Evolutionary conservation across 164 flowering plant genomes (phyloP).

Genomic region (Berberis vulgaris): DNA sequence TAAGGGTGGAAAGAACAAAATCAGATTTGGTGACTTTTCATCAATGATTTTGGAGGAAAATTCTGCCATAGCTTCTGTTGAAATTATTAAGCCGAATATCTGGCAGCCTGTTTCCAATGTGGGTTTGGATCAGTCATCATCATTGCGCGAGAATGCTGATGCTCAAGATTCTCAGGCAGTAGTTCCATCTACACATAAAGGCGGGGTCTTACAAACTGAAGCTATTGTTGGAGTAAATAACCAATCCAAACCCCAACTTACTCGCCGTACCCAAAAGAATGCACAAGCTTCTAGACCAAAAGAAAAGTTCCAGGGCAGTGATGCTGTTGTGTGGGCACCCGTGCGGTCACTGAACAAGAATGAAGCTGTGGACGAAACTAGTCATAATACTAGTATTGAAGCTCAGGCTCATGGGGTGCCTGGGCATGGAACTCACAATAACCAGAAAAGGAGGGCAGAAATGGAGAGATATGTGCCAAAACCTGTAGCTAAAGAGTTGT

Average conservation of each 20-base stretch:
- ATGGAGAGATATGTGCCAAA: slow-evolving; percentile 95
- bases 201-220: slow-evolving; percentile 29
- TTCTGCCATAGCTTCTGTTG: slow-evolving; percentile 19
- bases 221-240: slow-evolving; percentile 33
- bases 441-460: slow-evolving; percentile 77
- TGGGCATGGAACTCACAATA: slow-evolving; percentile 39
- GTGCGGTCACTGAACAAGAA: slow-evolving; percentile 49
- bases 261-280: slow-evolving; percentile 47
- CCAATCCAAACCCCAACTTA: slow-evolving; percentile 56
- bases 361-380: slow-evolving; percentile 37
- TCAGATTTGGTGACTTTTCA: slow-evolving; percentile 39
- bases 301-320: slow-evolving; percentile 47
- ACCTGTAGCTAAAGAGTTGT: slow-evolving; percentile 80
- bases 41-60: slow-evolving; percentile 18
- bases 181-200: slow-evolving; percentile 26
- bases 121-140: slow-evolving; percentile 15
- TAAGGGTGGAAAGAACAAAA: slow-evolving; percentile 51
- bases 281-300: slow-evolving; percentile 32
- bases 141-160: slow-evolving; percentile 7
- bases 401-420: slow-evolving; percentile 18
- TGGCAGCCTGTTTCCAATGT: slow-evolving; percentile 22
- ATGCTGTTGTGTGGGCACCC: slow-evolving; percentile 88
- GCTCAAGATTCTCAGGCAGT: slow-evolving; percentile 17
- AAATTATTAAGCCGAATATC: slow-evolving; percentile 22
- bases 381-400: slow-evolving; percentile 21